These are phyloP conservation scores for Euphorbia pulcherrima DNA, from an alignment of 345 rosid genomes.

Conservation along the genomic window DNA sequence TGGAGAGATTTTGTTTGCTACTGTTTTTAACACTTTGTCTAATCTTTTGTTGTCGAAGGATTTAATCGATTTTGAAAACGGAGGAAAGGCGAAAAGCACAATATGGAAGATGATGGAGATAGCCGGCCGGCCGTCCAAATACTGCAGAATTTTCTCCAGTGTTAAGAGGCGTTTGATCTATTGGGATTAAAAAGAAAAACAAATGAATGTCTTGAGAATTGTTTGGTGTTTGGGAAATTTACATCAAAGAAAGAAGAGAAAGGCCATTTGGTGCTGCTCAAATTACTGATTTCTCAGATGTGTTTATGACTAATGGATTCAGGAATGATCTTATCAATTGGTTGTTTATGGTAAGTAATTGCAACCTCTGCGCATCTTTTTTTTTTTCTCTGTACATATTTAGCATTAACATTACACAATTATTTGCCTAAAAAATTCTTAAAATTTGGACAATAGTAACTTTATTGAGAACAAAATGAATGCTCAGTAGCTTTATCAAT, in stretches of 20 bases:
- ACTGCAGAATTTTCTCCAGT: slow-evolving; percentile 12
- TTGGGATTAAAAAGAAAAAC: slow-evolving; percentile 10
- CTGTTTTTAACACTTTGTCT: slow-evolving; percentile 10
- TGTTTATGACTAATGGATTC: slow-evolving; percentile 13
- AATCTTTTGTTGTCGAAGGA: slow-evolving; percentile 13
- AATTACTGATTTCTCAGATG: slow-evolving; percentile 19
- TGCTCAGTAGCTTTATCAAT: too few relatives aligned
- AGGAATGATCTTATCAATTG: slow-evolving; percentile 18
- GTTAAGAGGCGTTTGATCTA: slow-evolving; percentile 12
- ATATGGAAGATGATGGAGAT: not conserved
- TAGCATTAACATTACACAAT: too few relatives aligned
- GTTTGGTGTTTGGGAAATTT: slow-evolving; percentile 7
- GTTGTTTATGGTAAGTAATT: slow-evolving; percentile 12
- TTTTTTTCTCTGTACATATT: too few relatives aligned
- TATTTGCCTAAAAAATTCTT: too few relatives aligned
- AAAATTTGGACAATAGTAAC: too few relatives aligned
- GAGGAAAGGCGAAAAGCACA: not conserved
- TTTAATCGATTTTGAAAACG: not conserved
- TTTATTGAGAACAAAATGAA: too few relatives aligned
- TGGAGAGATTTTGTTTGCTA: slow-evolving; percentile 15
- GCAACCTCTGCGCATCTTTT: too few relatives aligned
- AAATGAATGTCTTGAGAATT: not conserved
- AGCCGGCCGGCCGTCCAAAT: not conserved
- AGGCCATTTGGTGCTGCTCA: not conserved
- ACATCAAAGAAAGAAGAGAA: slow-evolving; percentile 23